A percentile compares a stretch with the other conserved stretches of the same genome.
Conservation (phyloP, 2,329 filamentous ascomycete species). For the Penicillium sp. region DNA sequence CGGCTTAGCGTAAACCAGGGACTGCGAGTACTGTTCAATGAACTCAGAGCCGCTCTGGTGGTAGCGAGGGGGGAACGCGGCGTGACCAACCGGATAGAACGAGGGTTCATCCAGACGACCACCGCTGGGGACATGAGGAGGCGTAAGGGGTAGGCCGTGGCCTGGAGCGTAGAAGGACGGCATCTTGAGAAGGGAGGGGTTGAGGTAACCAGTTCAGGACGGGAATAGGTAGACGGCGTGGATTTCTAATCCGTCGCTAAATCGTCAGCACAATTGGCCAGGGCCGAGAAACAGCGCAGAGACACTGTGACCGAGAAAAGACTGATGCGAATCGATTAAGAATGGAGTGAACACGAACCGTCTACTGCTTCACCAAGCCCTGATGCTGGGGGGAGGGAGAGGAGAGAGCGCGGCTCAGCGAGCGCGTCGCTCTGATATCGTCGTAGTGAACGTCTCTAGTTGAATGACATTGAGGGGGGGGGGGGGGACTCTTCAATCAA, state of each 20-base stretch:
- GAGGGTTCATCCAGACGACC: slow-evolving; percentile 45
- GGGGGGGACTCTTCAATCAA: slow-evolving; percentile 31
- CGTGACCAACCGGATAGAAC: slow-evolving; percentile 44
- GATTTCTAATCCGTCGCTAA: slow-evolving; percentile 21
- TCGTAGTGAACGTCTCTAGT: slow-evolving; percentile 41
- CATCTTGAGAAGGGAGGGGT: slow-evolving; percentile 36
- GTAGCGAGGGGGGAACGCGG: slow-evolving; percentile 48
- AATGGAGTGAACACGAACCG: slow-evolving; percentile 39
- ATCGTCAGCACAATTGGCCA: slow-evolving; percentile 28
- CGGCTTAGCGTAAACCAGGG: slow-evolving; percentile 45
- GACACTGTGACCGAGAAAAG: not conserved
- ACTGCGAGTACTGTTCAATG: slow-evolving; percentile 52
- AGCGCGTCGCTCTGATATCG: slow-evolving; percentile 44
- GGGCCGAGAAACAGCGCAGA: not conserved
- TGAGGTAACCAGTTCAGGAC: slow-evolving; percentile 39
- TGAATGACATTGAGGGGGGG: slow-evolving; percentile 43
- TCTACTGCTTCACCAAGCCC: slow-evolving; percentile 48
- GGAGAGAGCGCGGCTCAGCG: slow-evolving; percentile 44
- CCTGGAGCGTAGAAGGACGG: slow-evolving; percentile 49
- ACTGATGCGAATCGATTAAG: slow-evolving; percentile 10
- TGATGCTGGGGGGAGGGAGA: slow-evolving; percentile 38
- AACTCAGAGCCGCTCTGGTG: slow-evolving; percentile 50
- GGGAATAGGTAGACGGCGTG: slow-evolving; percentile 41
- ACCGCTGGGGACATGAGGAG: slow-evolving; percentile 45
- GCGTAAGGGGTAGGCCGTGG: slow-evolving; percentile 48